Conservation (phyloP, 2,329 filamentous ascomycete species). For the Penicillium digitatum region DNA sequence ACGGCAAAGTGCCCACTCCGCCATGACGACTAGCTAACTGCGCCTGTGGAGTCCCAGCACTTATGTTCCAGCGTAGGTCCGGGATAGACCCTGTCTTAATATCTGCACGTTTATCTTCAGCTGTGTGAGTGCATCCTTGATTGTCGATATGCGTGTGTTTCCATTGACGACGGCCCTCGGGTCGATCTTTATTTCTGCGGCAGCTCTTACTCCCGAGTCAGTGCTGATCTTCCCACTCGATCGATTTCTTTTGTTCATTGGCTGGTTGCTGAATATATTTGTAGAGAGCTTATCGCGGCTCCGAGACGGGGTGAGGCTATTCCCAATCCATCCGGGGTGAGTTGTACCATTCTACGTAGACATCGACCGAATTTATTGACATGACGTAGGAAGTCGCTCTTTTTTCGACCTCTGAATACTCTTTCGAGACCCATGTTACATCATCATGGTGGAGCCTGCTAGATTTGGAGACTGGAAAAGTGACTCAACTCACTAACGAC, state of each 20-base stretch:
- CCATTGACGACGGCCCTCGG: constrained; percentile 26
- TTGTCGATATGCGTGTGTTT: constrained; percentile 23
- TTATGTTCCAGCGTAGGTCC: background rate
- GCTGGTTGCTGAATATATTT: background rate
- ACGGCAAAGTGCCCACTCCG: constrained; percentile 2
- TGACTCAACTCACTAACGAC: constrained; percentile 63
- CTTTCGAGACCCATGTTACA: constrained; percentile 69
- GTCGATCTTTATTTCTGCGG: constrained; percentile 21
- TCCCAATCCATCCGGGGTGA: constrained; percentile 41
- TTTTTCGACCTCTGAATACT: constrained; percentile 67
- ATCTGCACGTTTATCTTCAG: constrained; percentile 2
- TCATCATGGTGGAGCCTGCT: constrained; percentile 62
- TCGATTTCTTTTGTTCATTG: background rate
- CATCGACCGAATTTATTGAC: background rate
- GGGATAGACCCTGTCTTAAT: background rate
- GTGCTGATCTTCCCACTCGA: constrained; percentile 5
- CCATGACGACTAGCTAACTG: background rate
- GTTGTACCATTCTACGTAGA: constrained; percentile 10
- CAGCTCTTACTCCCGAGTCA: constrained; percentile 31
- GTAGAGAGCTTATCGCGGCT: constrained; percentile 37
- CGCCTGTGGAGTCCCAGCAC: background rate
- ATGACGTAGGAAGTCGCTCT: constrained; percentile 40
- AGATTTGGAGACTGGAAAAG: constrained; percentile 63
- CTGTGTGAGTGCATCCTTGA: constrained; percentile 3
- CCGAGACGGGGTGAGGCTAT: constrained; percentile 36